phyloP scores from a whole-genome alignment of 352 stramenopile species.

The Phytophthora europaea region DNA sequence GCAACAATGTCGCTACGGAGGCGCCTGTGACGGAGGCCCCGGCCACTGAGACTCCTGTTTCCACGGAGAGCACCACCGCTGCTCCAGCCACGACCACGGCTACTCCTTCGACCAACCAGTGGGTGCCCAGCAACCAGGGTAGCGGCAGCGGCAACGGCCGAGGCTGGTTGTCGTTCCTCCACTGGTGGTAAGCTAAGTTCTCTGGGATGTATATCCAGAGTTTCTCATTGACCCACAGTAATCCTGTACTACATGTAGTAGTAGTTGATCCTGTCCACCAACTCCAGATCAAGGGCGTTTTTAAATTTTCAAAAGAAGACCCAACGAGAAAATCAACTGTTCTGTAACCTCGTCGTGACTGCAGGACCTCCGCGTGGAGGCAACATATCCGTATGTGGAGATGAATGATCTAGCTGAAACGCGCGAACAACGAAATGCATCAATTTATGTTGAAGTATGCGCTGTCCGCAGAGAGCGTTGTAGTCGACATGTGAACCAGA shows the following conservation, averaged over 20 bases:
- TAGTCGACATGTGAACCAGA: neutral
- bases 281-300: neutral
- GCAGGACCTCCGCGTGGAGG: no score
- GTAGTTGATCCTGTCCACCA: neutral
- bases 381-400: neutral
- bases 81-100: neutral
- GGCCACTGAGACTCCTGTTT: neutral
- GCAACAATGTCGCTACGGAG: neutral
- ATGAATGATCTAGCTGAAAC: neutral
- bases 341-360: neutral
- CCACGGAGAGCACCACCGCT: neutral
- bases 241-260: no score
- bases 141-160: neutral
- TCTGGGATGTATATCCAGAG: no score
- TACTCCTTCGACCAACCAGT: constrained; percentile 9
- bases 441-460: neutral
- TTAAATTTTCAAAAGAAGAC: neutral
- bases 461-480: neutral
- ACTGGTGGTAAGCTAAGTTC: neutral
- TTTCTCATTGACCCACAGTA: no score
- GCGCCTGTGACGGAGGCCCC: constrained; percentile 1
- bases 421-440: neutral
- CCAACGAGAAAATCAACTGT: neutral
- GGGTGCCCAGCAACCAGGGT: neutral
- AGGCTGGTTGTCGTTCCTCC: neutral